Conservation (phyloP, 768 basidiomycete species). For the Pholiota molesta region DNA sequence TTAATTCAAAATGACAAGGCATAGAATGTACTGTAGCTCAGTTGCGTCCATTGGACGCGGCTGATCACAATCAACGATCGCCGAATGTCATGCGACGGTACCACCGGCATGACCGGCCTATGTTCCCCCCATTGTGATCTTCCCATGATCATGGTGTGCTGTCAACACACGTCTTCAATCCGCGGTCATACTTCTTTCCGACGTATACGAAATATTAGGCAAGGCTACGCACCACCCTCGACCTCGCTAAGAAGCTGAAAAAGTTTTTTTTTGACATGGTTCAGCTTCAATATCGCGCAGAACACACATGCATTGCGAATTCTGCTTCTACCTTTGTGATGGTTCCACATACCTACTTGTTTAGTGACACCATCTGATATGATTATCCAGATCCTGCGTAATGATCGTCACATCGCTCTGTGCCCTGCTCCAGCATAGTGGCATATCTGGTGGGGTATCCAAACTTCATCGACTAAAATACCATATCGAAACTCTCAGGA, state of each 20-base stretch:
- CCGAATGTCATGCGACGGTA: background rate
- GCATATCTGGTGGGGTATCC: background rate
- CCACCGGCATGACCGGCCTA: conserved; percentile 5
- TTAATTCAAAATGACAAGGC: background rate
- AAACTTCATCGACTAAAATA: conserved; percentile 2
- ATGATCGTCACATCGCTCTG: background rate
- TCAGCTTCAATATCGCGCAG: background rate
- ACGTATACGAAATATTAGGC: conserved; percentile 7
- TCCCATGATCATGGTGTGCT: conserved; percentile 8
- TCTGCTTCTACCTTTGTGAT: background rate
- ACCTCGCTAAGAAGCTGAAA: conserved; percentile 4
- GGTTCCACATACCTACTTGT: background rate
- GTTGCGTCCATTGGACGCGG: background rate
- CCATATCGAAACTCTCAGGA: conserved; percentile 13
- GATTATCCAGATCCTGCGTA: background rate
- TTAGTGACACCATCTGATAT: background rate
- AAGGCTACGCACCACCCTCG: background rate
- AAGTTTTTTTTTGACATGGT: conserved; percentile 3
- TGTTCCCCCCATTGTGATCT: background rate
- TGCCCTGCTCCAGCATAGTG: background rate
- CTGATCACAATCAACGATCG: conserved; percentile 1
- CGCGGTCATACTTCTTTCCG: background rate
- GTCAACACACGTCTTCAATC: conserved; percentile 3
- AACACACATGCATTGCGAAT: background rate
- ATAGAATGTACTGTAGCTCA: background rate